phyloP scores from a whole-genome alignment of 495 filamentous ascomycete genomes.

The Penicillium cataractarum region DNA sequence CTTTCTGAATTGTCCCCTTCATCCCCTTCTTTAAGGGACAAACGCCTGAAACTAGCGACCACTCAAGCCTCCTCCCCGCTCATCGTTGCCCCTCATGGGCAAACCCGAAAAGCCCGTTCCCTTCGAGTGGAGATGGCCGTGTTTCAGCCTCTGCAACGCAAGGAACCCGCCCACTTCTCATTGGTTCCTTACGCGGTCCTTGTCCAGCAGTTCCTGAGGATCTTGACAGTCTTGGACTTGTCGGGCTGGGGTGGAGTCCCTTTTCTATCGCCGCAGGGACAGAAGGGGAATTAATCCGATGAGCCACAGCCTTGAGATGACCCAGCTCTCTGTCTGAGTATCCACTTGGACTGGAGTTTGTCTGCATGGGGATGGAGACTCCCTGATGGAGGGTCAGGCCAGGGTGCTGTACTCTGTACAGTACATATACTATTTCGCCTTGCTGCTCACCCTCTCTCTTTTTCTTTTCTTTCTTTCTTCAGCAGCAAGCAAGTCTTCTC shows the following conservation, averaged over 20 bases:
- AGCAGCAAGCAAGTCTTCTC: conserved; percentile 36
- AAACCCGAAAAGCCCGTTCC: not conserved
- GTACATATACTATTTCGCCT: conserved; percentile 9
- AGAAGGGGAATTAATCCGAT: not conserved
- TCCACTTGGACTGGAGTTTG: conserved; percentile 4
- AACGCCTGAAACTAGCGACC: conserved; percentile 15
- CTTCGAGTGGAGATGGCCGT: conserved; percentile 2
- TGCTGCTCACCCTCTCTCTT: not conserved
- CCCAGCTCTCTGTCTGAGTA: too few species aligned
- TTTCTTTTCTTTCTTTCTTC: conserved; percentile 8
- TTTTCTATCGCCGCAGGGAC: not conserved
- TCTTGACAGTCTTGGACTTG: not conserved
- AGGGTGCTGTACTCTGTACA: not conserved
- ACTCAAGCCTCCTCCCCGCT: not conserved
- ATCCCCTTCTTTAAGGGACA: not conserved
- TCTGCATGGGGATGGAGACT: not conserved
- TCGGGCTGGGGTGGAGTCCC: not conserved
- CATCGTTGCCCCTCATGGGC: conserved; percentile 6
- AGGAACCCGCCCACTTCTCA: conserved; percentile 1
- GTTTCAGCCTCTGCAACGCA: conserved; percentile 23
- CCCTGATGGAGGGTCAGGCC: not conserved
- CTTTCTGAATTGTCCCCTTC: too few species aligned
- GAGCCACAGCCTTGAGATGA: too few species aligned
- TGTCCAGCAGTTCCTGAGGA: conserved; percentile 3
- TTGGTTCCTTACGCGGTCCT: conserved; percentile 5